Evolutionary conservation across 805 yeast genomes (phyloP), one percentile per base, ranked within the genome.

Genomic region (Candida maesae): DNA sequence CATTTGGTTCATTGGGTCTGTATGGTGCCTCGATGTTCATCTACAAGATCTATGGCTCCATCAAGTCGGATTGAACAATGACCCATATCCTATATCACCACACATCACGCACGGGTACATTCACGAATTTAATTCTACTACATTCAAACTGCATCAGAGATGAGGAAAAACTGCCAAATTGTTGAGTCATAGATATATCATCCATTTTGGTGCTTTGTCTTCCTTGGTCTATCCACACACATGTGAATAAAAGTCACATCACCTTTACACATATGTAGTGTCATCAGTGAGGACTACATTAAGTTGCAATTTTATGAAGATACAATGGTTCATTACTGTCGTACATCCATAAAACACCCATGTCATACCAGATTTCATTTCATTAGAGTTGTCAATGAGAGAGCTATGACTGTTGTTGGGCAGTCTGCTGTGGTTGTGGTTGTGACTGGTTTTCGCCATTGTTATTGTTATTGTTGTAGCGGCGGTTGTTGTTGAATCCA

Each of bases 1-100:
- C 83, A 2, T 79, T 86, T 52, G 96, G 96, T 12, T 73, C 91
- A 1, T 68, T 87, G 21, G 87, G 90, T 3, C 73, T 84, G 34
- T 57, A 81, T 39, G 74, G 89, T 14, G 81, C 89, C 4, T 73
- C 79, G 24, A 49, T 76, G 20, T 86, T 87, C 58, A 78, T 86
- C 21, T 73, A 73, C 50, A 75, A 64, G 53, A 76, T 83, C 27
- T 83, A 79, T 56, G 69, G 75, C 23, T 74, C 78, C 11, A 68
- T 74, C 33, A 81, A 79, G 57, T 64, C 67, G 7, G 85, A 80
- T 51, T 79, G 60, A 59, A 26, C 15, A n/a, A n/a, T n/a, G n/a
- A n/a, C n/a, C n/a, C n/a, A n/a, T n/a, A n/a, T n/a, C n/a, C n/a
- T n/a, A n/a, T n/a, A n/a, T n/a, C n/a, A n/a, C n/a, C n/a, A n/a